Evolutionary conservation across 306 rosid genomes (phyloP).

Genomic region (Cajanus cajan): DNA sequence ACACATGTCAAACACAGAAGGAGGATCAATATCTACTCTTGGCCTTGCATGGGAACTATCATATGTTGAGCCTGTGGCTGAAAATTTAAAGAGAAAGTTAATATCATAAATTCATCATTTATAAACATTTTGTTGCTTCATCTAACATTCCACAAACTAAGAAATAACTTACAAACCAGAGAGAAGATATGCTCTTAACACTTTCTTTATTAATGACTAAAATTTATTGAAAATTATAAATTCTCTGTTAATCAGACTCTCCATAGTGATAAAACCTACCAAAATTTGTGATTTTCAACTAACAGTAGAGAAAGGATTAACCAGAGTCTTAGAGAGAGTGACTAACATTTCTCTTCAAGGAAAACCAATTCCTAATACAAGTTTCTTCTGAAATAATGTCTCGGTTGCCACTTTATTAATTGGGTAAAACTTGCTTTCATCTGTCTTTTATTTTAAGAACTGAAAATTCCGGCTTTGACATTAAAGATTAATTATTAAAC

Average conservation of each 20-base stretch:
- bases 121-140: background rate
- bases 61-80: slow-evolving; percentile 58
- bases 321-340: too few species aligned
- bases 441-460: background rate
- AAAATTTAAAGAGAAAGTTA: background rate
- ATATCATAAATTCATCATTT: background rate
- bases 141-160: background rate
- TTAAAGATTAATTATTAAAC: background rate
- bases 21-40: slow-evolving; percentile 41
- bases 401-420: background rate
- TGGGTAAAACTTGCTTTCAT: background rate
- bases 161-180: background rate
- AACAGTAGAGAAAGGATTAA: too few species aligned
- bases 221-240: too few species aligned
- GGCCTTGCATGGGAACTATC: slow-evolving; percentile 72
- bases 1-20: slow-evolving; percentile 5
- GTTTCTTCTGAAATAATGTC: background rate
- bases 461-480: background rate
- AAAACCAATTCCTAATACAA: background rate
- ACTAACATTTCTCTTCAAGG: too few species aligned
- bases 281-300: too few species aligned
- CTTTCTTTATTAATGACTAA: too few species aligned
- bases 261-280: too few species aligned
- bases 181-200: too few species aligned
- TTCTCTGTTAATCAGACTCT: too few species aligned